These are phyloP conservation scores for Helotiales sp. DNA, from an alignment of 2,329 filamentous ascomycete genomes.

Conservation along the genomic window DNA sequence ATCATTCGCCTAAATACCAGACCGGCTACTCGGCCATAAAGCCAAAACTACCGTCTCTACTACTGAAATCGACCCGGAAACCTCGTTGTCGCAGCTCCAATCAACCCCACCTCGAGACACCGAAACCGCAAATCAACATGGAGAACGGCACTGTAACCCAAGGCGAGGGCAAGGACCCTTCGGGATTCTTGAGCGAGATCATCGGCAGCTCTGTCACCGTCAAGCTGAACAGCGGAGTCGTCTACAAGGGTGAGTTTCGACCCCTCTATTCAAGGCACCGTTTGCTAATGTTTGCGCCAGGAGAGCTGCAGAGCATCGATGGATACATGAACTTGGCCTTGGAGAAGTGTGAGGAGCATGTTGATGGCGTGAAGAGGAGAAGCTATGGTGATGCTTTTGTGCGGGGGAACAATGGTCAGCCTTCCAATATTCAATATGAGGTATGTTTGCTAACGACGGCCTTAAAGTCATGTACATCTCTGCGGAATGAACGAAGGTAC, in stretches of 20 bases:
- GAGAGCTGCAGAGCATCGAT: conserved; percentile 94
- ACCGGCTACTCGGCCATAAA: neutral
- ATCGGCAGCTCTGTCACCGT: conserved; percentile 94
- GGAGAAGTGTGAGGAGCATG: conserved; percentile 91
- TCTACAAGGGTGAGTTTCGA: conserved; percentile 81
- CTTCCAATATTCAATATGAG: neutral
- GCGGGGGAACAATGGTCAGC: conserved; percentile 88
- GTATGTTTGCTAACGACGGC: conserved; percentile 17
- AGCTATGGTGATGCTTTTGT: conserved; percentile 95
- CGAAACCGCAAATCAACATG: conserved; percentile 55
- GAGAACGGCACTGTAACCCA: conserved; percentile 69
- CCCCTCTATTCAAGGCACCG: neutral
- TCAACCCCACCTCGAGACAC: conserved; percentile 7
- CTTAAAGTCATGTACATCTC: conserved; percentile 44
- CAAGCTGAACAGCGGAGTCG: conserved; percentile 97
- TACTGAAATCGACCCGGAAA: neutral
- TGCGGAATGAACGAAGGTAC: conserved; percentile 34
- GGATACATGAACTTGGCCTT: conserved; percentile 99
- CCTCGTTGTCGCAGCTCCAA: conserved; percentile 10
- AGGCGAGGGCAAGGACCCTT: conserved; percentile 86
- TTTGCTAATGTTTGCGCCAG: conserved; percentile 52
- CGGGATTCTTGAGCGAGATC: conserved; percentile 90
- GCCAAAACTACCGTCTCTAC: neutral
- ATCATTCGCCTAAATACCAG: no score
- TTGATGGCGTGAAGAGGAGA: conserved; percentile 81